These are phyloP conservation scores for Leishmania tropica DNA, from an alignment of 208 protist species.

Conservation along the genomic window DNA sequence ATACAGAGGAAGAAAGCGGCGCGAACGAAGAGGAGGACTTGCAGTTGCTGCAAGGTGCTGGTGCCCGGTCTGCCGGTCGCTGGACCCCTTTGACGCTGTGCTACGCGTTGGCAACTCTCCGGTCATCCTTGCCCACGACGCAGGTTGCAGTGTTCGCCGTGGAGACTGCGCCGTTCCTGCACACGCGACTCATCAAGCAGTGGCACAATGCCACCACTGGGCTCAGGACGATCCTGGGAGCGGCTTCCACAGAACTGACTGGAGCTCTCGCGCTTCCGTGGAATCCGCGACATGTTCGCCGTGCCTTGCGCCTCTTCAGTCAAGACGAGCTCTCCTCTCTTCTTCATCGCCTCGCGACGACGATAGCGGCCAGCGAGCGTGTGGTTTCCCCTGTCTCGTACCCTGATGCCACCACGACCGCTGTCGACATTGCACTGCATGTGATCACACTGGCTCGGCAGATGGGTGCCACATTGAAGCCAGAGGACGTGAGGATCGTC, in stretches of 20 bases:
- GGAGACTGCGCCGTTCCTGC: constrained; percentile 59
- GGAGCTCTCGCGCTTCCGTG: constrained; percentile 51
- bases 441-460: constrained; percentile 67
- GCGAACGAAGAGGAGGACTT: constrained; percentile 23
- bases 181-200: constrained; percentile 80
- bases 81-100: constrained; percentile 59
- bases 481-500: constrained; percentile 46
- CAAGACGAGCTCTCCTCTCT: constrained; percentile 31
- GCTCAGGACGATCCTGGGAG: constrained; percentile 41
- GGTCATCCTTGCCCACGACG: background rate
- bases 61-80: constrained; percentile 5
- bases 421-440: constrained; percentile 59
- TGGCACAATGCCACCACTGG: constrained; percentile 79
- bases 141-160: constrained; percentile 60
- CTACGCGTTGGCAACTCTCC: constrained; percentile 48
- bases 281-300: constrained; percentile 75
- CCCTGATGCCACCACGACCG: constrained; percentile 42
- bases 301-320: constrained; percentile 59
- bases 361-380: constrained; percentile 25
- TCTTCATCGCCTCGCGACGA: constrained; percentile 28
- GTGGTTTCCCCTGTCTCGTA: constrained; percentile 30
- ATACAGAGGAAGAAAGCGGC: constrained; percentile 7
- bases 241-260: constrained; percentile 13
- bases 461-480: constrained; percentile 47
- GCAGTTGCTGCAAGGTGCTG: constrained; percentile 22